Evolutionary conservation across 2,329 filamentous ascomycete genomes (phyloP).

Genomic region (Teratosphaeria pseudoeucalypti): DNA sequence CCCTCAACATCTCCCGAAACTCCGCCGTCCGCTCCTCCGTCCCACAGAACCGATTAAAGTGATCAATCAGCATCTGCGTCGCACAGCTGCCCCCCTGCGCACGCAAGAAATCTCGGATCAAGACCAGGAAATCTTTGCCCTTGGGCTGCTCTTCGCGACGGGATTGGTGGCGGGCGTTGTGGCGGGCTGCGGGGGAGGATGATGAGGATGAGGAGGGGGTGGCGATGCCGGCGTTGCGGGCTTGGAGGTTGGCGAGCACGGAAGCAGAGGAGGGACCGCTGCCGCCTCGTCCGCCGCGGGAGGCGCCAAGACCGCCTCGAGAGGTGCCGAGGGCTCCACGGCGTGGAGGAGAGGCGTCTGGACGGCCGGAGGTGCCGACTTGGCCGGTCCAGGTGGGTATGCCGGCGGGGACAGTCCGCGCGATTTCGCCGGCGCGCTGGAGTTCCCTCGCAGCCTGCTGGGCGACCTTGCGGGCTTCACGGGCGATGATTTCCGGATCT

Average conservation of each 20-base stretch:
- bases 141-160: constrained; percentile 18
- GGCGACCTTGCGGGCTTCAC: constrained; percentile 71
- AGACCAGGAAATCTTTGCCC: constrained; percentile 35
- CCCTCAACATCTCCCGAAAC: constrained; percentile 72
- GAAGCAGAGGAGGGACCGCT: constrained; percentile 29
- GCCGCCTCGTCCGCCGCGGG: constrained; percentile 28
- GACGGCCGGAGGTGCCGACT: constrained; percentile 65
- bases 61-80: constrained; percentile 77
- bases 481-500: constrained; percentile 66
- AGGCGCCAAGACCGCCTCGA: constrained; percentile 14
- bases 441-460: constrained; percentile 68
- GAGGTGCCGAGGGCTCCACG: constrained; percentile 15
- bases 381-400: constrained; percentile 91
- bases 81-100: constrained; percentile 68
- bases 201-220: constrained; percentile 20
- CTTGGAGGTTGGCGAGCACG: constrained; percentile 34
- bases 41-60: constrained; percentile 73
- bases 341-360: constrained; percentile 40
- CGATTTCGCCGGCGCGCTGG: constrained; percentile 60
- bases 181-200: constrained; percentile 10
- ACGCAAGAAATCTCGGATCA: constrained; percentile 67
- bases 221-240: constrained; percentile 26
- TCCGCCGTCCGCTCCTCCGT: constrained; percentile 59
- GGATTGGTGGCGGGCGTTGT: background rate
- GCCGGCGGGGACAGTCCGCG: constrained; percentile 63